Evolutionary conservation across 805 yeast species (phyloP).

Genomic region (Danielozyma ontarioensis): DNA sequence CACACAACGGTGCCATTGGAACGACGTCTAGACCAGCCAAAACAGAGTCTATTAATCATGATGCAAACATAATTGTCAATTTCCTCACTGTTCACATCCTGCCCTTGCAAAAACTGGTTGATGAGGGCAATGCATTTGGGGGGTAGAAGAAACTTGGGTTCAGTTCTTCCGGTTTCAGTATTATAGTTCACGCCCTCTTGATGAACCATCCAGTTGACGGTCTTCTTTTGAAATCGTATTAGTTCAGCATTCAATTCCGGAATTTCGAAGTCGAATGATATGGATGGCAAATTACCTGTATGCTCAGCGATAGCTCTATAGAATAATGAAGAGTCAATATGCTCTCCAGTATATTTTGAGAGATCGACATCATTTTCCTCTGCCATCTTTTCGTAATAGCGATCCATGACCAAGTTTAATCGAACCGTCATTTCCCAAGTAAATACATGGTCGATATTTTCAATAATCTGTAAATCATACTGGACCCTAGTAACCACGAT

Average conservation of each 20-base stretch:
- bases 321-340: constrained; percentile 35
- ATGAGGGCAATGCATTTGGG: no score
- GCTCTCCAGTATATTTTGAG: constrained; percentile 8
- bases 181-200: constrained; percentile 44
- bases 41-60: constrained; percentile 38
- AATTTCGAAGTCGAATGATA: constrained; percentile 21
- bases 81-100: constrained; percentile 4
- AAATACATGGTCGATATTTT: constrained; percentile 1
- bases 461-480: no score
- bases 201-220: constrained; percentile 52
- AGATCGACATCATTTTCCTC: constrained; percentile 2
- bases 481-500: no score
- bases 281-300: constrained; percentile 25
- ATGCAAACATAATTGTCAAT: constrained; percentile 19
- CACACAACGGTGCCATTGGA: constrained; percentile 21
- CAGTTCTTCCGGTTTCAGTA: constrained; percentile 16
- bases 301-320: constrained; percentile 46
- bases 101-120: constrained; percentile 2
- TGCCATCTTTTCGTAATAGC: neutral
- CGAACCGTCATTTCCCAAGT: constrained; percentile 1
- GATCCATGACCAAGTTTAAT: neutral
- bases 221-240: constrained; percentile 47
- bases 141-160: constrained; percentile 1
- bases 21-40: constrained; percentile 45
- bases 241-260: constrained; percentile 42